Evolutionary conservation across 371 early-diverging fungal species (phyloP).

Genomic region (Paraphysoderma sedebokerense): DNA sequence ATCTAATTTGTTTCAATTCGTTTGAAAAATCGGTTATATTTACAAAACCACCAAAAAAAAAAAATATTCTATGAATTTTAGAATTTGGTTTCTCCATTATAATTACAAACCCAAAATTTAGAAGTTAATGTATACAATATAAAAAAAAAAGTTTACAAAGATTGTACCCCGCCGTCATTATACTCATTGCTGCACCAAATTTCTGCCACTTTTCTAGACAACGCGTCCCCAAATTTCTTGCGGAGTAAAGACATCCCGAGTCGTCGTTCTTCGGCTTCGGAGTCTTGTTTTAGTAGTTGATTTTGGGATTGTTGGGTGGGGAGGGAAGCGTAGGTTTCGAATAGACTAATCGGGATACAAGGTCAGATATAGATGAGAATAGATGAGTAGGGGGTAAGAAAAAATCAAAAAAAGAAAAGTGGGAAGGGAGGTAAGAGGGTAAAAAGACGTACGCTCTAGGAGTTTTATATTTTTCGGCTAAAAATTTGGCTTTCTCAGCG

Average conservation of each 20-base stretch:
- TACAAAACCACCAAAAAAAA: no score
- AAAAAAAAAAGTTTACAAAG: background rate
- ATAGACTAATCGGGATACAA: background rate
- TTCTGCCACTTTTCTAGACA: constrained; percentile 32
- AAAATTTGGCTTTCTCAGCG: constrained; percentile 55
- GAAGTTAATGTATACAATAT: no score
- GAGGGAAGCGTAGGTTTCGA: constrained; percentile 16
- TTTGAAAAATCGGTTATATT: no score
- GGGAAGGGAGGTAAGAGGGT: background rate
- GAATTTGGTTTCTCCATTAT: no score
- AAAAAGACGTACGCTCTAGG: constrained; percentile 11
- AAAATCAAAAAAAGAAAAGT: background rate
- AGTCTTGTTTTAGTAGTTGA: constrained; percentile 12
- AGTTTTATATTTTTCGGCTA: constrained; percentile 51
- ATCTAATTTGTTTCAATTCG: no score
- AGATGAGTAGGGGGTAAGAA: background rate
- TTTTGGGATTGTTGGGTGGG: constrained; percentile 12
- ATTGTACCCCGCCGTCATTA: background rate
- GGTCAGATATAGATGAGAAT: background rate
- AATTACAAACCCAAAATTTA: no score
- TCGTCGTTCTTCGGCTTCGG: background rate
- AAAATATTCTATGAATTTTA: no score
- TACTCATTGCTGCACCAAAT: no score
- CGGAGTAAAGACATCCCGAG: constrained; percentile 18
- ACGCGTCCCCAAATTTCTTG: constrained; percentile 24